Evolutionary conservation across 192 early-diverging fungal genomes (phyloP), one percentile per base, ranked within the genome.

Genomic region (Mortierella antarctica): DNA sequence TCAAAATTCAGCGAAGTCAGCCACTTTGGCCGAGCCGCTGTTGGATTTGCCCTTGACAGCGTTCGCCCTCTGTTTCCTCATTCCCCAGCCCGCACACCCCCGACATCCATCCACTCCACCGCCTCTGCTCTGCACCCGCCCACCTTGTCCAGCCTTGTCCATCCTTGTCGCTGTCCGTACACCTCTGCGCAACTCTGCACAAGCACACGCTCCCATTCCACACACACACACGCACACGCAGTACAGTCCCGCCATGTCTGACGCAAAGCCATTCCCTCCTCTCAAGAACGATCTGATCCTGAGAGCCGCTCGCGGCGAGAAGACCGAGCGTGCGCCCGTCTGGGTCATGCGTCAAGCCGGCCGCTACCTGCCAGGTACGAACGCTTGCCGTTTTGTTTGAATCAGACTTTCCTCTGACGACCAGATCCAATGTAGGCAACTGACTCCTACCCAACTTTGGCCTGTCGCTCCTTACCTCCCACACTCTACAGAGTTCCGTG

Each of bases 301-400:
- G 58, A 87, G 95, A 45, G 93, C 92, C 1, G 94, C 94, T 18
- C 89, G 92, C 49, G 98, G 95, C 52, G 88, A 94, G 84, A 65
- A 84, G 71, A 85, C 94, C 49, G 88, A 94, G 77, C 89, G 93
- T 44, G 89, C 90, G 11, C 93, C 93, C 15, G 94, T 98, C n/a
- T 99, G 98, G 98, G 95, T 97, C 82, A 98, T 98, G 97, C 88
- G 98, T 53, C 98, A 99, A 84, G 98, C 98, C 10, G 98, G 98
- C 13, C 89, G 98, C 17, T 98, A 98, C 69, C 86, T 99, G 80
- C 96, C 98, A 59, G 93, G 93, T 95, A 88, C 31, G 31, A 31
- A 31, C 31, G 31, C 31, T 31, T 31, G 31, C 31, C 31, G 1
- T 31, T 31, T 31, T 31, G 1, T 31, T 31, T 31, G 31, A 31